These are phyloP conservation scores for Camelina sativa DNA, from an alignment of 345 rosid genomes.

Conservation along the genomic window DNA sequence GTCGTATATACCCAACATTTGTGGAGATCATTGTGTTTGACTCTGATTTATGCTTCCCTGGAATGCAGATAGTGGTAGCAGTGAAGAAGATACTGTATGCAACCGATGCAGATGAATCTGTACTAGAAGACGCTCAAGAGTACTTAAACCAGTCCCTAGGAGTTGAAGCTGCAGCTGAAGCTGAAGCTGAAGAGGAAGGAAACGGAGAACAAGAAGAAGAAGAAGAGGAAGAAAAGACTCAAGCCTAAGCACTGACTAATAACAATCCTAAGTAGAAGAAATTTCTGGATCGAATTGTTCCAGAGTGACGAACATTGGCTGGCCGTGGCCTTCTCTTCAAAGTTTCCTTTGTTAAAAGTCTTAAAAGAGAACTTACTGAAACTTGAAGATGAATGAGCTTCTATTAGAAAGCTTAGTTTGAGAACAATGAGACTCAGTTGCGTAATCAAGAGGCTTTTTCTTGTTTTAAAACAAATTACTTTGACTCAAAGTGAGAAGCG, in stretches of 20 bases:
- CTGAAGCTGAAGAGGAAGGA: constrained; percentile 42
- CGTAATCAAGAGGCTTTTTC: constrained; percentile 6
- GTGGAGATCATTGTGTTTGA: neutral
- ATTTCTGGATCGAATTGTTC: neutral
- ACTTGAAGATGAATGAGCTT: constrained; percentile 41
- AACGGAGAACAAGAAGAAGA: constrained; percentile 1
- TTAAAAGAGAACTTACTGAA: neutral
- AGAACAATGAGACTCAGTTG: neutral
- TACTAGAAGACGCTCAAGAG: constrained; percentile 81
- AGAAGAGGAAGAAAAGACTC: constrained; percentile 23
- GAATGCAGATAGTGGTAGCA: constrained; percentile 71
- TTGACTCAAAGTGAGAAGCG: neutral
- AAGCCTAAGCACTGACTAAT: constrained; percentile 27
- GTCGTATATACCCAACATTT: neutral
- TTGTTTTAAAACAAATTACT: neutral
- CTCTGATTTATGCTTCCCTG: constrained; percentile 15
- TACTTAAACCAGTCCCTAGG: constrained; percentile 49
- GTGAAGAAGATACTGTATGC: constrained; percentile 89
- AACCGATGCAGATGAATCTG: constrained; percentile 74
- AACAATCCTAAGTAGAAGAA: constrained; percentile 34
- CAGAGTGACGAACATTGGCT: constrained; percentile 19
- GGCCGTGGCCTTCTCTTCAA: constrained; percentile 34
- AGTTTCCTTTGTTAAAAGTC: constrained; percentile 18
- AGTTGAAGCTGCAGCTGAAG: constrained; percentile 47
- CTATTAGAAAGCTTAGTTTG: constrained; percentile 24